Evolutionary conservation across 257 asterid genomes (phyloP), one percentile per base, ranked within the genome.

Genomic region (Ilex aquifolium): DNA sequence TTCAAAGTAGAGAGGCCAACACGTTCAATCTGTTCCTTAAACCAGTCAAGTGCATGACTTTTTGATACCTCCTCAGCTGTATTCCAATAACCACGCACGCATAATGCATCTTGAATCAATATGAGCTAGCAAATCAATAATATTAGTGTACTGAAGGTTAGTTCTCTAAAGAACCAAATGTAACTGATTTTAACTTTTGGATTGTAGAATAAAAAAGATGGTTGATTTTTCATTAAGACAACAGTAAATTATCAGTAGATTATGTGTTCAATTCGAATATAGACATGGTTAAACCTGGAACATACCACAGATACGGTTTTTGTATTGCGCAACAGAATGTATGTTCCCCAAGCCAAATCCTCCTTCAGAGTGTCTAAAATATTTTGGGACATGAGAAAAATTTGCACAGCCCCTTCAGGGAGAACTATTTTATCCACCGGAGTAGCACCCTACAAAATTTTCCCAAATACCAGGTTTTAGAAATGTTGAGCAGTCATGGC

Each of bases 341-440:
- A 93, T 14, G 99, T 77, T 70, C 87, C 97, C 99, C 99, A 93
- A 67, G 99, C 99, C 84, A 93, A 71, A 73, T 93, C 90, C 70
- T 90, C 99, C 73, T 77, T 93, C 62, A 81, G 52, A 51, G 74
- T 67, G 59, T 82, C 82, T 3, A 83, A 74, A 57, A 82, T 80
- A 48, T 76, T 64, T 46, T 61, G 72, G 6, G 97, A 77, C 83
- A 93, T 80, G 57, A 76, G 67, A 72, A 93, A 93, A 59, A 85
- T 75, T 74, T 90, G 99, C 64, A 82, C 88, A 27, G 82, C 83
- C 16, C 69, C 85, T 70, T 84, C 90, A 32, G 94, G 95, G 58
- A 84, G 74, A 68, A 62, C 73, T 75, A 83, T 89, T 62, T 77
- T 80, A 59, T 65, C 80, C 56, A 71, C 71, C 7, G 80, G 79